A percentile compares a stretch with the other conserved stretches of the same genome.
Conservation (phyloP, 1,139 yeast species). For the Candida sojae region DNA sequence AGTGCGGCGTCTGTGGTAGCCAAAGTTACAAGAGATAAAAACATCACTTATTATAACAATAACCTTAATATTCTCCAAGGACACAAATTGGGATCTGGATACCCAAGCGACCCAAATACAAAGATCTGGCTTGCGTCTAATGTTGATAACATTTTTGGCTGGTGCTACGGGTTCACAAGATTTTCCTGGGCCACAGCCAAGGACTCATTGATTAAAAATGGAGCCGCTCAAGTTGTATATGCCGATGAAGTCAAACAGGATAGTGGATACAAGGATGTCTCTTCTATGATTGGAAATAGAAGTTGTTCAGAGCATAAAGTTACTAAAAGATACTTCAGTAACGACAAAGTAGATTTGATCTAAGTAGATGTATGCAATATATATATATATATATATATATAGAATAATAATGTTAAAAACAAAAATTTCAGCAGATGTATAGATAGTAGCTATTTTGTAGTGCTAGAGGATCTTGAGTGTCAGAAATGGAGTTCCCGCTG, state of each 20-base stretch:
- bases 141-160: slow-evolving; percentile 80
- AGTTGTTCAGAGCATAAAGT: slow-evolving; percentile 2
- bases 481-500: too few species aligned
- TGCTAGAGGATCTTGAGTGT: too few species aligned
- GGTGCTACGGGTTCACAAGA: slow-evolving; percentile 74
- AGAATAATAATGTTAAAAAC: too few species aligned
- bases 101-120: slow-evolving; percentile 92
- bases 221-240: slow-evolving; percentile 45
- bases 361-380: not conserved
- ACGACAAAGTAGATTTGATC: slow-evolving; percentile 6
- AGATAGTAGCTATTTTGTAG: too few species aligned
- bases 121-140: slow-evolving; percentile 63
- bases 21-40: slow-evolving; percentile 87
- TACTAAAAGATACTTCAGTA: slow-evolving; percentile 11
- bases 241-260: slow-evolving; percentile 33
- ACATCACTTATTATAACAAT: slow-evolving; percentile 43
- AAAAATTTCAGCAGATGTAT: too few species aligned
- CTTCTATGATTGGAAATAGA: slow-evolving; percentile 15
- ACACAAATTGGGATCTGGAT: slow-evolving; percentile 77
- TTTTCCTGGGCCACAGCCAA: slow-evolving; percentile 95
- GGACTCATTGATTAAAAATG: slow-evolving; percentile 60
- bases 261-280: slow-evolving; percentile 34
- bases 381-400: too few species aligned
- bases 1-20: slow-evolving; percentile 98
- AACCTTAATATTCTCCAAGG: slow-evolving; percentile 23